Conservation (phyloP, 2,329 filamentous ascomycete genomes). For the Chlorencoelia australis region DNA sequence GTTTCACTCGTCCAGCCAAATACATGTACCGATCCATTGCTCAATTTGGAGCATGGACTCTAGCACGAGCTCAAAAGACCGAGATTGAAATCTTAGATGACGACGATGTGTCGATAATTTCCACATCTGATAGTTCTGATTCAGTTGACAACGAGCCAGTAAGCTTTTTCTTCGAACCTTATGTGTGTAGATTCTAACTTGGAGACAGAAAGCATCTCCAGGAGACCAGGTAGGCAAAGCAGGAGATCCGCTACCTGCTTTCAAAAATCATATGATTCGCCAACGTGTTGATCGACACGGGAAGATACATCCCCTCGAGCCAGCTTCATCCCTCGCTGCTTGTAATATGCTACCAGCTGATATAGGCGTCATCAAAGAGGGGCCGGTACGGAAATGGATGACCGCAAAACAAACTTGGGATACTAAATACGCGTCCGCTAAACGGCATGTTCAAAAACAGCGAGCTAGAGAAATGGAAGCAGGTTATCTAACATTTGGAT, state of each 20-base stretch:
- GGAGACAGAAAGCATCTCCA: not conserved
- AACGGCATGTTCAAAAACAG: constrained; percentile 61
- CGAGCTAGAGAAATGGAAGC: constrained; percentile 61
- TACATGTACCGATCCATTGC: constrained; percentile 90
- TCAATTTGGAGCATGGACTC: constrained; percentile 86
- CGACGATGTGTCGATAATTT: constrained; percentile 66
- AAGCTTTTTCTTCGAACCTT: constrained; percentile 2
- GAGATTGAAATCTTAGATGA: constrained; percentile 76
- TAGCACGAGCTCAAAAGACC: constrained; percentile 70
- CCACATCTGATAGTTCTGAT: constrained; percentile 41
- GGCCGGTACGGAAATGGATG: constrained; percentile 77
- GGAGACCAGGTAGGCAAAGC: constrained; percentile 61
- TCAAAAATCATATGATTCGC: constrained; percentile 82
- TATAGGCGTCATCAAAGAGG: constrained; percentile 71
- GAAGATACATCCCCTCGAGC: constrained; percentile 56
- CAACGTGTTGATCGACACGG: constrained; percentile 77
- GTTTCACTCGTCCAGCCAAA: constrained; percentile 91
- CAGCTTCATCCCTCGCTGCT: constrained; percentile 52
- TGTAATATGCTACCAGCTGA: constrained; percentile 52
- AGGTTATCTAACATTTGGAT: constrained; percentile 61
- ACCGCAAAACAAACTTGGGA: constrained; percentile 65
- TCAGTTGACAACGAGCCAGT: constrained; percentile 25
- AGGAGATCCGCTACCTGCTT: constrained; percentile 71
- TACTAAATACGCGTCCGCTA: constrained; percentile 56
- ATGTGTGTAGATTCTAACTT: no score